A percentile compares a stretch with the other conserved stretches of the same genome.
Evolutionary conservation across 352 stramenopile genomes (phyloP).

Genomic region (Elongisporangium prolatum): DNA sequence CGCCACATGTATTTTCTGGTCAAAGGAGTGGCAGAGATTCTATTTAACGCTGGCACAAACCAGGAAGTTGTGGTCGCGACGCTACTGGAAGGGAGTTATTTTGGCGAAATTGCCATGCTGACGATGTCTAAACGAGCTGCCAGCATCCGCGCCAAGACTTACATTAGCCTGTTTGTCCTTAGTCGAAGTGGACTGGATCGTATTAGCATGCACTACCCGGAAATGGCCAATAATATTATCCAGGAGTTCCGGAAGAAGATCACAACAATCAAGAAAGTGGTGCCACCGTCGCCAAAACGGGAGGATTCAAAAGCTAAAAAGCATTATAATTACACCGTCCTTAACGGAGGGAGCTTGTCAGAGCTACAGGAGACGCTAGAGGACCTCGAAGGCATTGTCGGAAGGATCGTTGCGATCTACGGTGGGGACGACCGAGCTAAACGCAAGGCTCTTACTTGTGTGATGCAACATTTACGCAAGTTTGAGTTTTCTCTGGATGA

Average conservation of each 20-base stretch:
- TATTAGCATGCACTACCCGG: conserved; percentile 72
- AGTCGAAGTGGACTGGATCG: conserved; percentile 64
- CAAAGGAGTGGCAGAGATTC: conserved; percentile 63
- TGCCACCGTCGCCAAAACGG: conserved; percentile 18
- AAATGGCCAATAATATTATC: conserved; percentile 75
- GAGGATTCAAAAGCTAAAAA: conserved; percentile 7
- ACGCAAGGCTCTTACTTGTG: conserved; percentile 58
- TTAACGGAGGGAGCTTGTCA: conserved; percentile 8
- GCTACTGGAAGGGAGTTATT: conserved; percentile 69
- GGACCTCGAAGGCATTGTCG: conserved; percentile 50
- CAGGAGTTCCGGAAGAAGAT: conserved; percentile 80
- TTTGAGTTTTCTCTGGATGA: conserved; percentile 81
- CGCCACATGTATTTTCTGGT: conserved; percentile 85
- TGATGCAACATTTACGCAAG: conserved; percentile 78
- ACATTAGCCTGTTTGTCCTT: conserved; percentile 73
- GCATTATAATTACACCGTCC: neutral
- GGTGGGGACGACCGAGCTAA: conserved; percentile 67
- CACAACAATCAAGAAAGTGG: conserved; percentile 62
- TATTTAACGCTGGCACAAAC: conserved; percentile 52
- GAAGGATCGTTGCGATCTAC: conserved; percentile 57
- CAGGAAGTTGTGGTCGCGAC: conserved; percentile 57
- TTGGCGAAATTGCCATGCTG: conserved; percentile 81
- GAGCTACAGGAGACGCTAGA: conserved; percentile 49
- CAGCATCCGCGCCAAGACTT: conserved; percentile 77
- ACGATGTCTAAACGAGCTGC: conserved; percentile 72